Evolutionary conservation across 2,329 filamentous ascomycete genomes (phyloP), one percentile per base, ranked within the genome.

Genomic region (Coleophoma eucalyptorum): DNA sequence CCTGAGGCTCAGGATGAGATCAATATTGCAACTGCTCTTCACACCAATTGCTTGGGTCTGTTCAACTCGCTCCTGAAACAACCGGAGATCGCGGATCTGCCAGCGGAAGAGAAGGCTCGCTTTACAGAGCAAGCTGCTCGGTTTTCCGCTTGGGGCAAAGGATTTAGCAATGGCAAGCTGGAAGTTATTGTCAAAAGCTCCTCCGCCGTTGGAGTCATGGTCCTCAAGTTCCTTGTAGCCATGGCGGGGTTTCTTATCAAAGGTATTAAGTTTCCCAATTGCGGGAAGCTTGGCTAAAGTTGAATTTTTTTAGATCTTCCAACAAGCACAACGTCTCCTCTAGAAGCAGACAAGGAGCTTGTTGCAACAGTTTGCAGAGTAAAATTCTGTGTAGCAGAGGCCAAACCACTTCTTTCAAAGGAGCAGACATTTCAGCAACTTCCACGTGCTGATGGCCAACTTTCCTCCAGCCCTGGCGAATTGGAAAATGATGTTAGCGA

Each of bases 191-290:
- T 44, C 5, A 26, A 26, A 4, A 26, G n/a, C 7, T 44, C 42
- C 19, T 44, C 42, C 8, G 16, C 4, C 15, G n/a, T 44, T 11
- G 26, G 42, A 32, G 26, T 26, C 16, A 31, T 20, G 11, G 26
- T 44, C 3, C 26, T 44, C 20, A 44, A 44, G n/a, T 44, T 44
- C n/a, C 42, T 44, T 15, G 31, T 32, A 10, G 19, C 42, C 16
- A 44, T 44, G 12, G 42, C 42, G 12, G 42, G 42, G 15, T 44
- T 44, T 44, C 42, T 44, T 21, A 44, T 44, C 20, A 44, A 44
- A 32, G 42, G 42, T 32, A 4, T 20, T 5, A 21, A 19, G n/a
- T 8, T 18, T 42, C 21, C 12, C 13, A 42, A 19, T 16, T 13
- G 15, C 15, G 15, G 40, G 8, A 13, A 21, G 12, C 21, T 21